Evolutionary conservation across 2,329 filamentous ascomycete genomes (phyloP).

Genomic region (Claviceps citrina): DNA sequence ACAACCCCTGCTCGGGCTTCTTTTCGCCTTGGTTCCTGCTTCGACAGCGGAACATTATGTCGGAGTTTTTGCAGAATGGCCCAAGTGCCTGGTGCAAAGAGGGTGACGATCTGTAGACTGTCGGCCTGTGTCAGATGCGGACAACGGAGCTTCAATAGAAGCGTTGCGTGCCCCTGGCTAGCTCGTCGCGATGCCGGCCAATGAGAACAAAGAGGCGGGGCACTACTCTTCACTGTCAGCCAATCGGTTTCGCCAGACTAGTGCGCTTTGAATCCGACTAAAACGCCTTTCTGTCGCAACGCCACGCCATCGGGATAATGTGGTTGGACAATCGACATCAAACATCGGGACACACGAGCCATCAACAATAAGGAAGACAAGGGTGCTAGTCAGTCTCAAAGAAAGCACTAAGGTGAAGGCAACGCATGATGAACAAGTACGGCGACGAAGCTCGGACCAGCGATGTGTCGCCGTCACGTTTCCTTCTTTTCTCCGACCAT

Average conservation of each 20-base stretch:
- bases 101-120: too few relatives aligned
- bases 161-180: not conserved
- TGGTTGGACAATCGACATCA: too few relatives aligned
- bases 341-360: too few relatives aligned
- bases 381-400: not conserved
- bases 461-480: too few relatives aligned
- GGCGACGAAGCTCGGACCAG: not conserved
- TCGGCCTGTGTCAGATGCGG: too few relatives aligned
- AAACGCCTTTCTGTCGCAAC: not conserved
- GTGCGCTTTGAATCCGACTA: too few relatives aligned
- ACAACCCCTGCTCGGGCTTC: not conserved
- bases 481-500: too few relatives aligned
- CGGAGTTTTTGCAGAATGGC: not conserved
- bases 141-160: too few relatives aligned
- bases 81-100: not conserved
- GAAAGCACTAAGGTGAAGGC: not conserved
- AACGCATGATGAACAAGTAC: not conserved
- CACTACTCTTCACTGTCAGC: not conserved
- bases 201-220: too few relatives aligned
- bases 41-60: not conserved
- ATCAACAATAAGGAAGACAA: too few relatives aligned
- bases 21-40: not conserved
- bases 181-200: not conserved
- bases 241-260: too few relatives aligned
- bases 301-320: not conserved